Base-by-base conservation (phyloP, 2,329 filamentous ascomycete genomes). In the Rhinocladiella mackenziei region DNA sequence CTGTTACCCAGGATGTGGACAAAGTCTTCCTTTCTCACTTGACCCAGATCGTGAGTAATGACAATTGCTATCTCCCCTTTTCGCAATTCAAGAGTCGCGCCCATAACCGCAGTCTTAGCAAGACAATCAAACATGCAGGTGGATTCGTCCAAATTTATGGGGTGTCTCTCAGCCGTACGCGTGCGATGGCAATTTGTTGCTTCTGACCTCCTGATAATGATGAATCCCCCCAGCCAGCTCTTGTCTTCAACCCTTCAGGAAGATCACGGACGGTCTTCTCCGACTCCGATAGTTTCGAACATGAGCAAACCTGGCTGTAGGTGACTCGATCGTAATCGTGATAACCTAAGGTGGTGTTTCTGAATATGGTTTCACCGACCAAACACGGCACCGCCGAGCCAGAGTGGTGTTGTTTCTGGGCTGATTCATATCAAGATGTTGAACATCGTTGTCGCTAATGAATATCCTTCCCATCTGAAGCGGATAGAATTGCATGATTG, bases 11-110 rank as follows among this genome's bases (percentile, higher is more conserved):
- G 69, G 8, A 95, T 76, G 54, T 89, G 94, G 0, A 94, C 76
- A 50, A 83, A 89, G 51, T 97, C 89, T 0, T 80, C 63, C 0
- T 78, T 67, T 3, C 68, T 62, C 7, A 97, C 91, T 54, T 91
- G 84, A 0, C 79, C 76, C 22, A 92, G 76, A 53, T 97, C 88
- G 58, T 97, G 91, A 0, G 92, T 96, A 56, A 97, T 91, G 54
- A 97, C 80, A 39, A 97, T 86, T 0, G 91, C 97, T 0, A 89
- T 96, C 61, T 86, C 92, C 0, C 77, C 83, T 25, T 67, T 70
- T 15, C 92, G 76, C 91, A 89, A 96, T 14, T 75, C 60, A 5
- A 87, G 75, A 39, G 96, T 83, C 0, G 81, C 78, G 30, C 84
- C 77, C 73, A 94, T 83, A 26, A 95, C 76, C 9, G 81, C 64